These are phyloP conservation scores for Mariannaea elegans DNA, from an alignment of 2,329 filamentous ascomycete species.

Conservation along the genomic window DNA sequence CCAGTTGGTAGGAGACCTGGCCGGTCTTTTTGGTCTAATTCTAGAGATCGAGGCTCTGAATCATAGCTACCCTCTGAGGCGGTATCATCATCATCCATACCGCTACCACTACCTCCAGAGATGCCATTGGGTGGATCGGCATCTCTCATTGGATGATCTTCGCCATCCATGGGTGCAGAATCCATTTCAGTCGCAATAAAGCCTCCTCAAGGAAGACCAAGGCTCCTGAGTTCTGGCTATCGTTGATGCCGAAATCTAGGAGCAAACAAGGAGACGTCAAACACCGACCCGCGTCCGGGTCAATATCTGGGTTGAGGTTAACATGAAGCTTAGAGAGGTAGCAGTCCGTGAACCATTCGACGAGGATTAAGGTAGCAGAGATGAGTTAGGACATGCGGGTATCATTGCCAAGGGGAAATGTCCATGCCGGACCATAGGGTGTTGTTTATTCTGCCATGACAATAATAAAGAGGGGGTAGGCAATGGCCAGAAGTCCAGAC, in stretches of 20 bases:
- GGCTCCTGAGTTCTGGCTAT: not conserved
- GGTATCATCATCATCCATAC: constrained; percentile 45
- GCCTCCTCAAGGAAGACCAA: not conserved
- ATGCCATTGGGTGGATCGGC: constrained; percentile 44
- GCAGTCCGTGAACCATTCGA: not conserved
- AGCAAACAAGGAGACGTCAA: not conserved
- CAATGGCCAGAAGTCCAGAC: not conserved
- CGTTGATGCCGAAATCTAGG: not conserved
- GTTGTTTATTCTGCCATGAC: not conserved
- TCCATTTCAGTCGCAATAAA: constrained; percentile 7
- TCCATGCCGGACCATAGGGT: not conserved
- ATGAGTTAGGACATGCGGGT: not conserved
- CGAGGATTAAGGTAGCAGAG: not conserved
- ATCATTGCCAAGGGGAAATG: not conserved
- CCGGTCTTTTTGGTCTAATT: constrained; percentile 49
- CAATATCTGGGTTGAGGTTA: not conserved
- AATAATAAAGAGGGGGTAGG: not conserved
- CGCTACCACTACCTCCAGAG: constrained; percentile 25
- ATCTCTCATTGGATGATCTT: constrained; percentile 56
- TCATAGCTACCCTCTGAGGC: constrained; percentile 47
- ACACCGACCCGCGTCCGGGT: not conserved
- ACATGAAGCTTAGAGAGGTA: not conserved
- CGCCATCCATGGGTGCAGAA: constrained; percentile 50
- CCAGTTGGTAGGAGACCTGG: constrained; percentile 72
- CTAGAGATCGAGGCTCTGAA: constrained; percentile 49